phyloP scores from a whole-genome alignment of 768 basidiomycete genomes.

The Kwoniella sp. region DNA sequence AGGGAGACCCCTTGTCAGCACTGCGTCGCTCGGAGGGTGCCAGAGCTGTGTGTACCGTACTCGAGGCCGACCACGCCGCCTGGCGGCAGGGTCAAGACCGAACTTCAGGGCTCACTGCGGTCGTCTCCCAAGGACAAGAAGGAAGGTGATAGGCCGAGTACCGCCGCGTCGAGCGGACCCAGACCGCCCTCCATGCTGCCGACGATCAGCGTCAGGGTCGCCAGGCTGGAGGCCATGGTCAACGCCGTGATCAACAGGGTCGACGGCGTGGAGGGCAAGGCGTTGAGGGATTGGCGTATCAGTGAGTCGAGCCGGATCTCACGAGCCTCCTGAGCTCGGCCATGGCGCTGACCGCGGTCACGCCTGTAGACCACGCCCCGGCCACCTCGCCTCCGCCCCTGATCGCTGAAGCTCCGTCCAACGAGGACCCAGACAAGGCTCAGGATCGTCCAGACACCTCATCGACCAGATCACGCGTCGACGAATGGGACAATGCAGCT shows the following conservation, averaged over 20 bases:
- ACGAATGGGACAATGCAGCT: slow-evolving; percentile 14
- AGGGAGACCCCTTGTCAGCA: slow-evolving; percentile 50
- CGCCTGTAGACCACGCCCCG: slow-evolving; percentile 31
- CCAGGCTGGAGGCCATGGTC: slow-evolving; percentile 34
- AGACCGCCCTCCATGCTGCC: slow-evolving; percentile 24
- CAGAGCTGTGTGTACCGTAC: slow-evolving; percentile 44
- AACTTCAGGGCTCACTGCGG: background rate
- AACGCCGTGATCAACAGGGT: slow-evolving; percentile 40
- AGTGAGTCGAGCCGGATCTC: slow-evolving; percentile 22
- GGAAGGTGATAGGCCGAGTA: slow-evolving; percentile 1
- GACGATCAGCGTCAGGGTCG: slow-evolving; percentile 34
- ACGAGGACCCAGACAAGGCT: background rate
- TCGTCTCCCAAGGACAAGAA: slow-evolving; percentile 9
- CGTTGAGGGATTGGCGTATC: slow-evolving; percentile 37
- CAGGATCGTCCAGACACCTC: slow-evolving; percentile 8
- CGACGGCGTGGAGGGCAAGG: slow-evolving; percentile 35
- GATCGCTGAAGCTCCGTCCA: background rate
- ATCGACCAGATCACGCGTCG: slow-evolving; percentile 11
- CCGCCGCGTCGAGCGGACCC: background rate
- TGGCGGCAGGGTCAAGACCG: slow-evolving; percentile 27
- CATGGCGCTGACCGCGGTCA: background rate
- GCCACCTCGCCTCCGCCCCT: slow-evolving; percentile 27
- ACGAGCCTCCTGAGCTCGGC: background rate
- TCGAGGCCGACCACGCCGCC: slow-evolving; percentile 10
- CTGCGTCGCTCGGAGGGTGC: slow-evolving; percentile 44